Conservation (phyloP, 73 alveolate genomes). For the Urostyla sp. region DNA sequence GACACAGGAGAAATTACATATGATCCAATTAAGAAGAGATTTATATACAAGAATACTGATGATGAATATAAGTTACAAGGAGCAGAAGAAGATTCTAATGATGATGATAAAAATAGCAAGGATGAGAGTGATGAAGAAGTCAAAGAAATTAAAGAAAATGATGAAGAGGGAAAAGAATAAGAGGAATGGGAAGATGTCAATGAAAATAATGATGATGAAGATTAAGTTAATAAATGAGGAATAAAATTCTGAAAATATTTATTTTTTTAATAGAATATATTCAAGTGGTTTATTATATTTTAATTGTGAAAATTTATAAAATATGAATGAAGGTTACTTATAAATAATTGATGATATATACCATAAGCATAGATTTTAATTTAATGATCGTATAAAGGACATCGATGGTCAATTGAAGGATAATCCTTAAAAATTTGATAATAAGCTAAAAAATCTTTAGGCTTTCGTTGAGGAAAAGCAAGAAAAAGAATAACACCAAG, state of each 20-base stretch:
- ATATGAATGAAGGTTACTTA: not conserved
- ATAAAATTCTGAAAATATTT: not conserved
- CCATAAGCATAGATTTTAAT: not conserved
- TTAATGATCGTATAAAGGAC: not conserved
- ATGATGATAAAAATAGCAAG: constrained; percentile 14
- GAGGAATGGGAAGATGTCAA: not conserved
- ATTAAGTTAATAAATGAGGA: constrained; percentile 1
- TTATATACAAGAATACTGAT: constrained; percentile 18
- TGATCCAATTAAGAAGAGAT: constrained; percentile 44
- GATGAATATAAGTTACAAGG: constrained; percentile 25
- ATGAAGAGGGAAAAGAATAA: not conserved
- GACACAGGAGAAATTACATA: constrained; percentile 41
- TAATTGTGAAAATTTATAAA: not conserved
- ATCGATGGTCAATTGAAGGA: not conserved
- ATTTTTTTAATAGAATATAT: not conserved
- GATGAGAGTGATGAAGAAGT: not conserved
- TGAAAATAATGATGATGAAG: not conserved
- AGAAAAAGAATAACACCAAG: not conserved
- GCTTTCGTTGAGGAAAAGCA: constrained; percentile 9
- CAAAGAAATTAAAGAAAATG: not conserved
- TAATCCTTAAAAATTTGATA: not conserved
- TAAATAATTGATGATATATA: constrained; percentile 1
- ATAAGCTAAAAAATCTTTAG: constrained; percentile 16
- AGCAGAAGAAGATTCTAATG: not conserved
- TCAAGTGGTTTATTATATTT: not conserved